These are phyloP conservation scores for Colletotrichum cereale DNA, from an alignment of 2,329 filamentous ascomycete species.

Conservation along the genomic window DNA sequence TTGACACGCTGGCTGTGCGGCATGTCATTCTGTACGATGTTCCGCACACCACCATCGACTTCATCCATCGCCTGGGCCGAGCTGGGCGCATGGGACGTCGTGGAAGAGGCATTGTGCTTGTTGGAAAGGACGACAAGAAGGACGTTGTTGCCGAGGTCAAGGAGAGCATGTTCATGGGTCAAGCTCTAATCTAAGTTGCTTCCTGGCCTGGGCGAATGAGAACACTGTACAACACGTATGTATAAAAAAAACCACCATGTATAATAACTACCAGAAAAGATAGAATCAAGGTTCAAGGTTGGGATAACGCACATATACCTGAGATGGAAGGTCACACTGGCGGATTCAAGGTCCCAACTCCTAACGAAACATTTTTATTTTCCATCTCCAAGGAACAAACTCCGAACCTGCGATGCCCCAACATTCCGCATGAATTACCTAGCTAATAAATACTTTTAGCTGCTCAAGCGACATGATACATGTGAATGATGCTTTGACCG, in stretches of 20 bases:
- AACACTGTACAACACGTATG: conserved; percentile 28
- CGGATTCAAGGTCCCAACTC: conserved; percentile 10
- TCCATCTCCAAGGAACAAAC: neutral
- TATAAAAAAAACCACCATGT: conserved; percentile 25
- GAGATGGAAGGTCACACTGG: conserved; percentile 11
- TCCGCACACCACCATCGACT: conserved; percentile 97
- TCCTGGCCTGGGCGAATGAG: too few species aligned
- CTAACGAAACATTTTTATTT: neutral
- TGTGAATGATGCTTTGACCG: neutral
- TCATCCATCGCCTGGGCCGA: conserved; percentile 93
- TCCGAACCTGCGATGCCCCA: neutral
- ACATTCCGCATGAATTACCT: neutral
- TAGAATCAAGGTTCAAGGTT: neutral
- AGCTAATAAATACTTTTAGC: too few species aligned
- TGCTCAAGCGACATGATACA: neutral
- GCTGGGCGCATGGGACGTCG: conserved; percentile 93
- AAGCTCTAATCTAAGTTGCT: conserved; percentile 74
- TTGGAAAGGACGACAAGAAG: conserved; percentile 88
- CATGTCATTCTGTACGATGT: conserved; percentile 97
- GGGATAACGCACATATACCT: conserved; percentile 20
- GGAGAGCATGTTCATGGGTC: conserved; percentile 87
- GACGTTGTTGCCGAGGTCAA: conserved; percentile 94
- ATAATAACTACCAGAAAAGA: conserved; percentile 9
- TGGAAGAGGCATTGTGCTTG: conserved; percentile 89
- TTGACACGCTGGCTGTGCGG: conserved; percentile 91